phyloP scores from a whole-genome alignment of 192 early-diverging fungal genomes.

The Coemansia sp. region DNA sequence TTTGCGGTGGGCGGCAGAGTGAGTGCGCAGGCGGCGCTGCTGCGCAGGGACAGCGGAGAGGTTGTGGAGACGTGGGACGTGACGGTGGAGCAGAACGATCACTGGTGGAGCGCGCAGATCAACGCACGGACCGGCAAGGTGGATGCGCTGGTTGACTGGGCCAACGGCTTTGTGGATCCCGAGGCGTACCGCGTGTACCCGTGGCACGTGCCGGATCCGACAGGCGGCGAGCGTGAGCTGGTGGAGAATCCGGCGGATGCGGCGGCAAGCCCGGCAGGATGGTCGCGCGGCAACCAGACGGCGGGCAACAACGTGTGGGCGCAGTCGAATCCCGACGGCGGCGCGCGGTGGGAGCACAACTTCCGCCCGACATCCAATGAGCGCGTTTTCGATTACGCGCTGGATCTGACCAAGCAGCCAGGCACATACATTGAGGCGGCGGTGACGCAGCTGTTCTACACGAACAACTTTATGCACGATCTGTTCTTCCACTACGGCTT shows the following conservation, averaged over 20 bases:
- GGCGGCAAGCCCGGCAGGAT: constrained; percentile 45
- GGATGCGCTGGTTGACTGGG: constrained; percentile 64
- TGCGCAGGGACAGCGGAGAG: constrained; percentile 38
- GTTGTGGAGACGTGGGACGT: constrained; percentile 65
- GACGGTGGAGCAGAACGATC: constrained; percentile 60
- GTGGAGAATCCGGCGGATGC: constrained; percentile 56
- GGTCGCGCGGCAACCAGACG: constrained; percentile 49
- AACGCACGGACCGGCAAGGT: constrained; percentile 59
- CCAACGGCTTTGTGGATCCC: constrained; percentile 49
- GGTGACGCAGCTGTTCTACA: constrained; percentile 59
- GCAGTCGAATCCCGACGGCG: constrained; percentile 42
- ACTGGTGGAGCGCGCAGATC: constrained; percentile 60
- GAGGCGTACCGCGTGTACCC: constrained; percentile 66
- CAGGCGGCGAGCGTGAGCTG: constrained; percentile 52
- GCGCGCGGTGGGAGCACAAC: constrained; percentile 44
- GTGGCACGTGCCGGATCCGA: constrained; percentile 61
- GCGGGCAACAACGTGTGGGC: constrained; percentile 59
- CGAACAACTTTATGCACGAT: constrained; percentile 61
- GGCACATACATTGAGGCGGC: constrained; percentile 55
- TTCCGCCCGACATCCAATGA: constrained; percentile 41
- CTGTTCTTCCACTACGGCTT: constrained; percentile 57
- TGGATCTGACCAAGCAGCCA: constrained; percentile 45
- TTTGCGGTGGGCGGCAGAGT: constrained; percentile 37
- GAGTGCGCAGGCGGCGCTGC: constrained; percentile 32
- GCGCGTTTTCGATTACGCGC: constrained; percentile 51